Evolutionary conservation across 1,139 yeast genomes (phyloP).

Genomic region (Kodamaea arcana): DNA sequence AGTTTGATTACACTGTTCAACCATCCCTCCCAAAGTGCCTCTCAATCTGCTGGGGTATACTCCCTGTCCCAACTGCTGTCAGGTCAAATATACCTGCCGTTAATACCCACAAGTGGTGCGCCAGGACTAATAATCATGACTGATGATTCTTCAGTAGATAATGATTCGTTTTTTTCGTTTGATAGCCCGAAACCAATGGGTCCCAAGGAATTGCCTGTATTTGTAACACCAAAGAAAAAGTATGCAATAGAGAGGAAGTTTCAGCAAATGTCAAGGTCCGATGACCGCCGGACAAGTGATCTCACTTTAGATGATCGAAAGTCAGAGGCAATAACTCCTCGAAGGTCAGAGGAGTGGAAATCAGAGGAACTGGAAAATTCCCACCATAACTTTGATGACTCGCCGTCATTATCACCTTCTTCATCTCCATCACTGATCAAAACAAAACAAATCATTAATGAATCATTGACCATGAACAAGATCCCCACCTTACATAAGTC

Average conservation of each 20-base stretch:
- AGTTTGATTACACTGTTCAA: slow-evolving; percentile 2
- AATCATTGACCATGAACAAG: slow-evolving; percentile 7
- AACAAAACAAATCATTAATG: slow-evolving; percentile 9
- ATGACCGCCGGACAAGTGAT: too few relatives aligned
- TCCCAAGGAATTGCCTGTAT: slow-evolving; percentile 38
- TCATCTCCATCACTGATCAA: slow-evolving; percentile 1
- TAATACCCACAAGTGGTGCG: too few relatives aligned
- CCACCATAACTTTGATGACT: slow-evolving; percentile 2
- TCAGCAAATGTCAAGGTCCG: slow-evolving; percentile 14
- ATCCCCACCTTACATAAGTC: slow-evolving; percentile 3
- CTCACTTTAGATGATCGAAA: too few relatives aligned
- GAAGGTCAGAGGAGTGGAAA: too few relatives aligned
- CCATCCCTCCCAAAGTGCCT: slow-evolving; percentile 3
- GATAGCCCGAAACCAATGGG: slow-evolving; percentile 42
- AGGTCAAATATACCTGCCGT: too few relatives aligned
- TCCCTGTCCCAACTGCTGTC: too few relatives aligned
- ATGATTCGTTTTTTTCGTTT: slow-evolving; percentile 11
- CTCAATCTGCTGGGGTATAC: too few relatives aligned
- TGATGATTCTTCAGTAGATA: slow-evolving; percentile 1
- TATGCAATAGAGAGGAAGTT: slow-evolving; percentile 7
- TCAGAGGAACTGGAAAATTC: slow-evolving; percentile 3
- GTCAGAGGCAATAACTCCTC: too few relatives aligned
- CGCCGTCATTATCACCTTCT: neutral
- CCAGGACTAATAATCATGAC: too few relatives aligned
- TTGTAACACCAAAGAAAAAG: slow-evolving; percentile 12